phyloP scores from a whole-genome alignment of 2,329 filamentous ascomycete genomes.

The Periconia sp. region DNA sequence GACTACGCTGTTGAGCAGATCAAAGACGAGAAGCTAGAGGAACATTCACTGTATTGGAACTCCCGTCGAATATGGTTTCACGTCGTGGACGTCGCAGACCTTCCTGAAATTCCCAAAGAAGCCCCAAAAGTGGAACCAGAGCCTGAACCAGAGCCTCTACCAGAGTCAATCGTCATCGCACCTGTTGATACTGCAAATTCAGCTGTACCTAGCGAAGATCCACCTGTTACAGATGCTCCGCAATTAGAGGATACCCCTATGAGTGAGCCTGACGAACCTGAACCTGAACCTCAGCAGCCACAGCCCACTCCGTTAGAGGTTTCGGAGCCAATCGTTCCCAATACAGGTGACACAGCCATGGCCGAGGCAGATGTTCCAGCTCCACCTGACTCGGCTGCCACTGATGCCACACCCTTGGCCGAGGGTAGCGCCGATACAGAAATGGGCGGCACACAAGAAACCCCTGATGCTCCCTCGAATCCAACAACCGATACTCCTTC shows the following conservation, averaged over 20 bases:
- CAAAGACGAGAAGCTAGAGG: conserved; percentile 30
- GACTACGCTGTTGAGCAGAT: conserved; percentile 24
- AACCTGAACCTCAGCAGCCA: conserved; percentile 1
- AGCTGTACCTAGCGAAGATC: conserved; percentile 4
- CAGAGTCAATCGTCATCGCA: conserved; percentile 1
- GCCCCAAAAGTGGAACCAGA: neutral
- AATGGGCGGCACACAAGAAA: conserved; percentile 39
- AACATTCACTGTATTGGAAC: conserved; percentile 20
- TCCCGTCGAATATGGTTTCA: conserved; percentile 38
- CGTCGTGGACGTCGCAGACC: conserved; percentile 29
- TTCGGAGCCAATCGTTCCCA: conserved; percentile 1
- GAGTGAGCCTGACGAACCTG: conserved; percentile 39
- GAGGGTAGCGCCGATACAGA: conserved; percentile 30
- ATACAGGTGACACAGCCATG: conserved; percentile 25
- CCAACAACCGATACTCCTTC: conserved; percentile 13
- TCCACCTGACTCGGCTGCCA: conserved; percentile 20
- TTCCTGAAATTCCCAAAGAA: conserved; percentile 28
- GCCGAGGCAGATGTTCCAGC: conserved; percentile 19
- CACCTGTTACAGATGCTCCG: conserved; percentile 9
- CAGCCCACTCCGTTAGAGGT: conserved; percentile 7
- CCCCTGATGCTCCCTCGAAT: conserved; percentile 14
- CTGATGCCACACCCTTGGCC: conserved; percentile 21
- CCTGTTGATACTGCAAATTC: conserved; percentile 1
- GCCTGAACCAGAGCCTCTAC: neutral
- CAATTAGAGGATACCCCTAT: conserved; percentile 40